phyloP scores from a whole-genome alignment of 768 basidiomycete species.

The Galerina sulciceps region DNA sequence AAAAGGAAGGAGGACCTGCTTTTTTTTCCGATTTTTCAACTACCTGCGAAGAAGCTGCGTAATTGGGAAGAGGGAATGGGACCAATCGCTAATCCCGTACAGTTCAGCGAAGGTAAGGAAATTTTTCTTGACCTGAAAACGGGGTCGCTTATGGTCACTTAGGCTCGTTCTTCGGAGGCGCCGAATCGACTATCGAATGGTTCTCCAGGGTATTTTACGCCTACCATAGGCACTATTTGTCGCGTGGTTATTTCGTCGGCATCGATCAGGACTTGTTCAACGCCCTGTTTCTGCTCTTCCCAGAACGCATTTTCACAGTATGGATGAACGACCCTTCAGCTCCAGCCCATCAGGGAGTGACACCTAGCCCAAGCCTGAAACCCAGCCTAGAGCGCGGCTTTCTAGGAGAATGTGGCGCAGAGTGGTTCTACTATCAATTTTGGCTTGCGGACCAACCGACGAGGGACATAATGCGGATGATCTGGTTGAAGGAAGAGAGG shows the following conservation, averaged over 20 bases:
- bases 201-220: constrained; percentile 48
- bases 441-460: constrained; percentile 37
- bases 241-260: constrained; percentile 48
- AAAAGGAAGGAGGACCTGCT: constrained; percentile 45
- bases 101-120: constrained; percentile 53
- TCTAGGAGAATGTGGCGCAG: constrained; percentile 42
- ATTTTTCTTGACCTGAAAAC: background rate
- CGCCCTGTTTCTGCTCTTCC: constrained; percentile 36
- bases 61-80: constrained; percentile 50
- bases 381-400: constrained; percentile 20
- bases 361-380: constrained; percentile 10
- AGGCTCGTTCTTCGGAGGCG: constrained; percentile 64
- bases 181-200: constrained; percentile 48
- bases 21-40: constrained; percentile 48
- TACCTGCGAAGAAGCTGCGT: constrained; percentile 34
- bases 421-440: constrained; percentile 56
- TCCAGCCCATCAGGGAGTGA: constrained; percentile 16
- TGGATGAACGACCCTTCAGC: constrained; percentile 38
- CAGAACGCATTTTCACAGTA: constrained; percentile 46
- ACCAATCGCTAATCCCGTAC: constrained; percentile 48
- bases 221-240: constrained; percentile 55
- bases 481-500: constrained; percentile 29
- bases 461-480: constrained; percentile 22
- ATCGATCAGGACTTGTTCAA: constrained; percentile 41
- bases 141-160: background rate